These are phyloP conservation scores for Cystofilobasidium macerans DNA, from an alignment of 768 basidiomycete species.

Conservation along the genomic window DNA sequence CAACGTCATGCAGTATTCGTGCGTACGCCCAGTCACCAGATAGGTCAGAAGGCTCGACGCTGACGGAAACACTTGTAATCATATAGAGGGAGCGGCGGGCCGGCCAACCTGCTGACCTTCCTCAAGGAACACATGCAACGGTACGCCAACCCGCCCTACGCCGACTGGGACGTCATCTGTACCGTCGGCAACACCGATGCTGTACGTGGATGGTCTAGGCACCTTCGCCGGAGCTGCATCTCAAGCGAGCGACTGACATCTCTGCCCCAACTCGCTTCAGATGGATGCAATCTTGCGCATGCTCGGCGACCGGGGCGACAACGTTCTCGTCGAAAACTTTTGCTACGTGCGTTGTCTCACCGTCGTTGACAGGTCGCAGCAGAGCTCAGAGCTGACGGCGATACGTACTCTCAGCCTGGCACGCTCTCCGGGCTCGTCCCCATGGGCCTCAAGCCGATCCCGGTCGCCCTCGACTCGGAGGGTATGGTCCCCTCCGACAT, in stretches of 20 bases:
- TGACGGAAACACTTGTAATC: no score
- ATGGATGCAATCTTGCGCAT: conserved; percentile 17
- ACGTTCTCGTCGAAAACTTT: conserved; percentile 10
- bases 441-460: conserved; percentile 10
- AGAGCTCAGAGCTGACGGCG: neutral
- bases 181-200: conserved; percentile 23
- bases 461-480: conserved; percentile 13
- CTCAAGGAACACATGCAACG: conserved; percentile 14
- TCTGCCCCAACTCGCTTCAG: neutral
- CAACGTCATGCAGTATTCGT: conserved; percentile 14
- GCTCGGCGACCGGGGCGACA: conserved; percentile 6
- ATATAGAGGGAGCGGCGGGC: neutral
- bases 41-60: no score
- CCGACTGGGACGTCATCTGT: conserved; percentile 20
- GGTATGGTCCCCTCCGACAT: conserved; percentile 16
- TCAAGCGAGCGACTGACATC: neutral
- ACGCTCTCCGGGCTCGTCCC: conserved; percentile 18
- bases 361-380: neutral
- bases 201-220: no score
- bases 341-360: neutral
- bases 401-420: conserved; percentile 5
- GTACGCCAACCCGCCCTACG: conserved; percentile 8
- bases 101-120: conserved; percentile 1
- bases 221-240: no score
- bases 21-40: neutral